Conservation (phyloP, 2,329 filamentous ascomycete genomes). For the Diaporthe vaccinii region DNA sequence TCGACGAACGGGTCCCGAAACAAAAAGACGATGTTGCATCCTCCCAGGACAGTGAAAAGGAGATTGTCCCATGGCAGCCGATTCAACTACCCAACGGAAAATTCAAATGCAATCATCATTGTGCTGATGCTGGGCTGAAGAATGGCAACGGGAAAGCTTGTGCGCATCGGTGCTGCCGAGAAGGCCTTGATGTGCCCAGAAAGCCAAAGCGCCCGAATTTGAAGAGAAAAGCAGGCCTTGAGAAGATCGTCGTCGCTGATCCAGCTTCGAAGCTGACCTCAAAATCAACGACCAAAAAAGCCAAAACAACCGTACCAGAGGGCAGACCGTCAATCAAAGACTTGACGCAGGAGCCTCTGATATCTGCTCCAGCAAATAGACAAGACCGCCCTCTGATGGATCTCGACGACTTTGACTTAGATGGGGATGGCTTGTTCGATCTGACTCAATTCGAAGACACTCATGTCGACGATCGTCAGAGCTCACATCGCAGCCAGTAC, state of each 20-base stretch:
- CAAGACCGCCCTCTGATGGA: neutral
- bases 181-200: constrained; percentile 76
- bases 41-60: constrained; percentile 12
- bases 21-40: neutral
- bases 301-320: neutral
- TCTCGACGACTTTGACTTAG: constrained; percentile 25
- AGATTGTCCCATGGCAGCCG: constrained; percentile 51
- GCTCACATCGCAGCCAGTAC: neutral
- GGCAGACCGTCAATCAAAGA: neutral
- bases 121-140: constrained; percentile 55
- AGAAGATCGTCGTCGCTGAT: constrained; percentile 10
- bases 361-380: neutral
- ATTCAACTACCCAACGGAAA: constrained; percentile 75
- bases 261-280: neutral
- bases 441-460: constrained; percentile 25
- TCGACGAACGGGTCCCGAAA: neutral
- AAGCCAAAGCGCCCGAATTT: constrained; percentile 54
- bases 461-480: neutral
- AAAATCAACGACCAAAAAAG: neutral
- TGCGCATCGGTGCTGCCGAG: constrained; percentile 80
- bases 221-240: constrained; percentile 46
- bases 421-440: constrained; percentile 38
- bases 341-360: too few relatives aligned
- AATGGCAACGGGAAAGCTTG: constrained; percentile 63
- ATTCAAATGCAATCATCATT: constrained; percentile 81